A percentile compares a stretch with the other conserved stretches of the same genome.
Conservation (phyloP, 176 grass and related monocot genomes). For the Stipa capillata region DNA sequence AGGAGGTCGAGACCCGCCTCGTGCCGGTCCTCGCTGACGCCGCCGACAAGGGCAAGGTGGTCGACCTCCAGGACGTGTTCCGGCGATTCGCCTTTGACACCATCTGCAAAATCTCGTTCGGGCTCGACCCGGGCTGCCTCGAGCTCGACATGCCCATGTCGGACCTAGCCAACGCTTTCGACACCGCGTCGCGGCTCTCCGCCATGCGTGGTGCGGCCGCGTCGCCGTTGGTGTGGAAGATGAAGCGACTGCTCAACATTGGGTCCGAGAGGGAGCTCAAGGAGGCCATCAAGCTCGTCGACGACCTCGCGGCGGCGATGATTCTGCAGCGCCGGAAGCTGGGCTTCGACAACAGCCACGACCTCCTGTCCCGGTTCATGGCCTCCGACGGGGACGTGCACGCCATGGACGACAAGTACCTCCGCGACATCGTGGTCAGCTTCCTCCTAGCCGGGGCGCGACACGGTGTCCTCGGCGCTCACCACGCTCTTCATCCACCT, state of each 20-base stretch:
- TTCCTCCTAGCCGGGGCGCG: conserved; percentile 78
- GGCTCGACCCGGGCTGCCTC: conserved; percentile 53
- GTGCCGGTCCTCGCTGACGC: conserved; percentile 33
- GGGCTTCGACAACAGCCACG: conserved; percentile 19
- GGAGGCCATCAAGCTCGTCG: conserved; percentile 37
- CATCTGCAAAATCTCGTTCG: conserved; percentile 93
- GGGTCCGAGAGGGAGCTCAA: conserved; percentile 58
- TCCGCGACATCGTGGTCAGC: conserved; percentile 89
- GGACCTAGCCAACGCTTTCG: conserved; percentile 53
- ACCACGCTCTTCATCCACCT: conserved; percentile 74
- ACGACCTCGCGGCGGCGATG: conserved; percentile 39
- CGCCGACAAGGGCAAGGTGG: background rate
- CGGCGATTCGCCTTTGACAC: conserved; percentile 69
- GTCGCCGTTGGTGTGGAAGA: conserved; percentile 45
- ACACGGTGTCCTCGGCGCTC: conserved; percentile 71
- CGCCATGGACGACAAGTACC: conserved; percentile 41
- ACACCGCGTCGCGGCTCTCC: conserved; percentile 43
- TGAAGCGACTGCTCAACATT: conserved; percentile 62
- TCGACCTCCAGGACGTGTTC: conserved; percentile 86
- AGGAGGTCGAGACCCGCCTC: conserved; percentile 33
- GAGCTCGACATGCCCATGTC: conserved; percentile 18
- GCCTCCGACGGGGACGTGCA: background rate
- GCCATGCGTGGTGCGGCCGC: conserved; percentile 27
- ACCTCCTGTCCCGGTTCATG: conserved; percentile 83
- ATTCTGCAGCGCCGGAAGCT: conserved; percentile 48